A percentile compares a stretch with the other conserved stretches of the same genome.
Conservation (phyloP, 2,329 filamentous ascomycete species). For the Phaeosphaeriaceae sp. region DNA sequence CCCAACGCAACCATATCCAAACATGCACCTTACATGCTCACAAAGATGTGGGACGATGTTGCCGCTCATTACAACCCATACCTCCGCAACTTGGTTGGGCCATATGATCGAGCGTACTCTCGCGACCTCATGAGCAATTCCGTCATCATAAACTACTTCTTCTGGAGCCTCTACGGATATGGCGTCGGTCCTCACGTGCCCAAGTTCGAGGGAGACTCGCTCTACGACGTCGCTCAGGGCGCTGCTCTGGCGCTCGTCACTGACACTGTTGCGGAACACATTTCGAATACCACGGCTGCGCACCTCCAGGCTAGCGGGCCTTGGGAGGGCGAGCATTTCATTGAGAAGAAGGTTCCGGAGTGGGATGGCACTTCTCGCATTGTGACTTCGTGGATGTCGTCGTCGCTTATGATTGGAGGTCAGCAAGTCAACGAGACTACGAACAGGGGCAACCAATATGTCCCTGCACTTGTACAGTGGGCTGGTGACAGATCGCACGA, state of each 20-base stretch:
- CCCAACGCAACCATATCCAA: conserved; percentile 37
- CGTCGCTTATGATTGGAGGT: conserved; percentile 53
- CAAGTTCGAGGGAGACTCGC: conserved; percentile 50
- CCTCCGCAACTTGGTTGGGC: conserved; percentile 45
- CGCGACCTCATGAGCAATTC: conserved; percentile 52
- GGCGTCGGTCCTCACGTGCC: conserved; percentile 48
- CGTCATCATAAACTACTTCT: conserved; percentile 51
- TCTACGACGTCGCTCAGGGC: conserved; percentile 53
- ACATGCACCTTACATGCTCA: conserved; percentile 38
- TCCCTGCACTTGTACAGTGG: conserved; percentile 58
- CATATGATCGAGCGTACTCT: conserved; percentile 50
- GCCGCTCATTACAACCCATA: conserved; percentile 48
- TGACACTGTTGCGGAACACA: conserved; percentile 6
- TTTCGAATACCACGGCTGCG: conserved; percentile 5
- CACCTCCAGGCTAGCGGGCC: conserved; percentile 2
- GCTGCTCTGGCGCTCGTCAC: conserved; percentile 49
- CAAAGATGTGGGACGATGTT: conserved; percentile 46
- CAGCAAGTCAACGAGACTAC: conserved; percentile 12
- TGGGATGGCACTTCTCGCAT: conserved; percentile 41
- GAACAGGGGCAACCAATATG: conserved; percentile 36
- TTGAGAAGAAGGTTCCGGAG: conserved; percentile 26
- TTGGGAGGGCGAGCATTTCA: background rate
- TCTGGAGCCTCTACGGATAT: conserved; percentile 54
- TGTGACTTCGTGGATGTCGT: conserved; percentile 52
- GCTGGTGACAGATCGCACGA: conserved; percentile 50